Evolutionary conservation across 2,329 filamentous ascomycete species (phyloP).

Genomic region (Colletotrichum endophyticum): DNA sequence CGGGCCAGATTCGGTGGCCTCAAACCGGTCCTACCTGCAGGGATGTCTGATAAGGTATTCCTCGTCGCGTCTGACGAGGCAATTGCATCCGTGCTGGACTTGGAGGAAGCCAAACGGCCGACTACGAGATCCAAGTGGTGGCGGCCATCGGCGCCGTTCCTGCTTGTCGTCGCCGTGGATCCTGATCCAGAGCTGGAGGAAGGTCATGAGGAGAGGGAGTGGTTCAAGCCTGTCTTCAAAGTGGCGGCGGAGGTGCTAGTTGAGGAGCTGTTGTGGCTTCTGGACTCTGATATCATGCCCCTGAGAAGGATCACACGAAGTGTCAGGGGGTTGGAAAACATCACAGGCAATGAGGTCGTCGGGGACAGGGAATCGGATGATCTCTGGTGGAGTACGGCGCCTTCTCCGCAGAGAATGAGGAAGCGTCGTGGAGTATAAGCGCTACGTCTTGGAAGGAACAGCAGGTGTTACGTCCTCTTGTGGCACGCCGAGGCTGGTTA

Average conservation of each 20-base stretch:
- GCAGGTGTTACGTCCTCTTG: too few relatives aligned
- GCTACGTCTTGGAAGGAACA: too few relatives aligned
- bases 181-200: not conserved
- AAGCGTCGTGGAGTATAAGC: not conserved
- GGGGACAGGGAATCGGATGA: too few relatives aligned
- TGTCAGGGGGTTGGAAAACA: too few relatives aligned
- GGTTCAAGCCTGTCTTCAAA: accelerated
- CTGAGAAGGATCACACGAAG: not conserved
- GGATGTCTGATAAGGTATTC: not conserved
- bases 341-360: too few relatives aligned
- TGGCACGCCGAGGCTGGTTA: too few relatives aligned
- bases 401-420: not conserved
- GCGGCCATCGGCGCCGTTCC: not conserved
- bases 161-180: not conserved
- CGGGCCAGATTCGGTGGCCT: not conserved
- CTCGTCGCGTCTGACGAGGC: not conserved
- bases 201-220: not conserved
- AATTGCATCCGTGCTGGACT: accelerated
- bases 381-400: too few relatives aligned
- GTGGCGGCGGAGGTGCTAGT: accelerated
- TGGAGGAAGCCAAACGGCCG: not conserved
- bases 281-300: not conserved
- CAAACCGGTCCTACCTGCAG: accelerated
- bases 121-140: not conserved
- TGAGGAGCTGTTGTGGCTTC: not conserved